A percentile compares a stretch with the other conserved stretches of the same genome.
phyloP scores from a whole-genome alignment of 1,284 basidiomycete genomes.

The Rhodofomes roseus region DNA sequence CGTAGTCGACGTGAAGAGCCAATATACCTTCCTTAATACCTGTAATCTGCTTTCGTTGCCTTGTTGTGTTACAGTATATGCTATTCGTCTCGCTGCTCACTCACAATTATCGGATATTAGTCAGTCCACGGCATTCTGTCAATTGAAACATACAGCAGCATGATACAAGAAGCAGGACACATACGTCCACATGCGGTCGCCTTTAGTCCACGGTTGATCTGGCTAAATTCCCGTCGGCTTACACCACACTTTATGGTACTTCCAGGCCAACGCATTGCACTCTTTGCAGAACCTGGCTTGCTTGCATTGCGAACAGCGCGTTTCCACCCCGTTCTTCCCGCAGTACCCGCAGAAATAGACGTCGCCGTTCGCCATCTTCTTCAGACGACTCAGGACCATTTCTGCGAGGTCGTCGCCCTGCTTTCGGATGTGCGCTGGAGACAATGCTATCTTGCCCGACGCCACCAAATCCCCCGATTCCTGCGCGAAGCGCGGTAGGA shows the following conservation, averaged over 20 bases:
- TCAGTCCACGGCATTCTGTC: too few species aligned
- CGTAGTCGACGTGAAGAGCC: background rate
- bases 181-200: too few species aligned
- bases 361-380: constrained; percentile 13
- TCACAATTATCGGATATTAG: too few species aligned
- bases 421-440: constrained; percentile 8
- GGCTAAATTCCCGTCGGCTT: background rate
- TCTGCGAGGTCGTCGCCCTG: constrained; percentile 14
- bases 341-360: constrained; percentile 20
- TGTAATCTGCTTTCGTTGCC: background rate
- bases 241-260: constrained; percentile 22
- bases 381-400: constrained; percentile 14
- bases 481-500: constrained; percentile 15
- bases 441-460: constrained; percentile 13
- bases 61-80: too few species aligned
- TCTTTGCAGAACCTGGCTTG: constrained; percentile 16
- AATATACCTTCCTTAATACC: background rate
- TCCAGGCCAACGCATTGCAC: constrained; percentile 17
- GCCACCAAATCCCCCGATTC: constrained; percentile 14
- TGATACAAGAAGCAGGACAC: too few species aligned
- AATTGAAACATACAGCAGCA: too few species aligned
- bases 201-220: too few species aligned
- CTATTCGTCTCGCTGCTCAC: too few species aligned
- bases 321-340: constrained; percentile 16
- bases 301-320: constrained; percentile 20